phyloP scores from a whole-genome alignment of 169 alveolate genomes.

The Plasmodium relictum region DNA sequence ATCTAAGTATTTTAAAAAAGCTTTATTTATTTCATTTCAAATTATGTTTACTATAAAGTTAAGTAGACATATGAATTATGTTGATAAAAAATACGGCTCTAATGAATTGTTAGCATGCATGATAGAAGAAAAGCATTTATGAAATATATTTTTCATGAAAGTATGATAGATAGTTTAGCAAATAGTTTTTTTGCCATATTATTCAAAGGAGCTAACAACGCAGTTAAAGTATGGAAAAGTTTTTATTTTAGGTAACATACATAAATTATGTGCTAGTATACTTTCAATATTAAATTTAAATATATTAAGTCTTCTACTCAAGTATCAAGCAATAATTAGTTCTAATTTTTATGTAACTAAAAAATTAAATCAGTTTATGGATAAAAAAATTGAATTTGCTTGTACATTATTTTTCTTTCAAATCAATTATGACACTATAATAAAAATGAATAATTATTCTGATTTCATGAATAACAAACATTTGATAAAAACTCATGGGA shows the following conservation, averaged over 20 bases:
- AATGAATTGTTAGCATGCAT: not conserved
- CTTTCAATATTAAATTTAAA: conserved; percentile 22
- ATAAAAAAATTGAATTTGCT: conserved; percentile 1
- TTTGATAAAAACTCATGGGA: no score
- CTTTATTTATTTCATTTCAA: conserved; percentile 30
- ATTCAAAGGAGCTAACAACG: conserved; percentile 39
- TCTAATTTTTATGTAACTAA: conserved; percentile 14
- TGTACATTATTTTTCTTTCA: no score
- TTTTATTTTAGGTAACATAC: conserved; percentile 32
- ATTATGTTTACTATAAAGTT: conserved; percentile 8
- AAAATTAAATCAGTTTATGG: conserved; percentile 19
- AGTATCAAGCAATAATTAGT: conserved; percentile 39
- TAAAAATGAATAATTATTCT: no score
- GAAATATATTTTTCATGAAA: conserved; percentile 13
- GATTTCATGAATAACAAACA: no score
- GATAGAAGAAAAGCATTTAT: conserved; percentile 15
- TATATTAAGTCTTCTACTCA: conserved; percentile 35
- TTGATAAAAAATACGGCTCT: conserved; percentile 15
- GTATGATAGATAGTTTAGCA: conserved; percentile 47
- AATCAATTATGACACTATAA: no score
- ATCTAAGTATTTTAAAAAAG: conserved; percentile 29
- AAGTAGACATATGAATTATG: conserved; percentile 2
- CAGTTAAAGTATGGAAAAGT: conserved; percentile 60
- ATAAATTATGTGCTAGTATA: not conserved
- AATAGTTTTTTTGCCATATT: conserved; percentile 36